Conservation (phyloP, 768 basidiomycete species). For the Sarcodon sp. region DNA sequence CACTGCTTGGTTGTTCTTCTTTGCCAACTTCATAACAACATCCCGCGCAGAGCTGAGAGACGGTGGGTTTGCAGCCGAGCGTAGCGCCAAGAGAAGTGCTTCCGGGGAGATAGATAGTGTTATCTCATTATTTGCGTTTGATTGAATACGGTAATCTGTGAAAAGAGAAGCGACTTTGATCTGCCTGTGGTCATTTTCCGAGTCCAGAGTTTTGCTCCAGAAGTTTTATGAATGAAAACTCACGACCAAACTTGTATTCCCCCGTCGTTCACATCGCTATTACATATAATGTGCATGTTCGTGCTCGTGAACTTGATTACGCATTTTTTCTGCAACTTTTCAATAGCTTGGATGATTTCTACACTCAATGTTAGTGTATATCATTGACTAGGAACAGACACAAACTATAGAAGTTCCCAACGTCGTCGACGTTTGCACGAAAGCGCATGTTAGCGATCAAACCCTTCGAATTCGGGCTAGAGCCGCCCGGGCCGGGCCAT, state of each 20-base stretch:
- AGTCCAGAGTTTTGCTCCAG: constrained; percentile 9
- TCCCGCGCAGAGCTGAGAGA: constrained; percentile 42
- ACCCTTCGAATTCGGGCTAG: no score
- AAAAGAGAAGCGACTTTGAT: constrained; percentile 61
- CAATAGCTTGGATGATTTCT: constrained; percentile 75
- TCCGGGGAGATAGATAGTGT: constrained; percentile 63
- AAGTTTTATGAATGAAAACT: constrained; percentile 19
- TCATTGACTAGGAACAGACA: neutral
- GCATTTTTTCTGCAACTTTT: constrained; percentile 76
- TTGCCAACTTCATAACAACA: constrained; percentile 72
- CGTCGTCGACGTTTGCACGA: constrained; percentile 44
- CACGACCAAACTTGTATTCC: constrained; percentile 84
- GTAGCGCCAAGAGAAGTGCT: constrained; percentile 62
- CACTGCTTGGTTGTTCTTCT: constrained; percentile 71
- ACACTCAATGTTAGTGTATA: neutral
- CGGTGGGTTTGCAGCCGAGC: constrained; percentile 28
- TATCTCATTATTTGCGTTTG: constrained; percentile 75
- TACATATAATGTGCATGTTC: constrained; percentile 76
- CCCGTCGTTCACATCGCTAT: constrained; percentile 65
- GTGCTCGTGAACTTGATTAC: constrained; percentile 68
- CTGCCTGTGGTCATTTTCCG: constrained; percentile 23
- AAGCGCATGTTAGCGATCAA: constrained; percentile 35
- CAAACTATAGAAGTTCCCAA: constrained; percentile 29
- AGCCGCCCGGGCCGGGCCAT: no score
- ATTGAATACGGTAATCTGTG: constrained; percentile 73